Conservation (phyloP, 306 rosid species). For the Amphicarpaea edgeworthii region DNA sequence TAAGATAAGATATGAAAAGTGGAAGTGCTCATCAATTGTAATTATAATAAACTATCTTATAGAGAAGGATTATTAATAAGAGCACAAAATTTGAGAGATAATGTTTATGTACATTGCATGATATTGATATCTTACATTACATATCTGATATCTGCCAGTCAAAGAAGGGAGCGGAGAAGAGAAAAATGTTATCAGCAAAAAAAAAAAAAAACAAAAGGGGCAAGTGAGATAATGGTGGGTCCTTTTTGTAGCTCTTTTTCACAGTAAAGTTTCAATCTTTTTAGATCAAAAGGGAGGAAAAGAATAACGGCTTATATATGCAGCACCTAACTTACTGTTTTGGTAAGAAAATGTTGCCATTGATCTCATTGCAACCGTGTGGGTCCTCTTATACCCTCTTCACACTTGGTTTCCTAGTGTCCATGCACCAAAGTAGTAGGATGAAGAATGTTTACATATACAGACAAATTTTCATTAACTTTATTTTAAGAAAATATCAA, state of each 20-base stretch:
- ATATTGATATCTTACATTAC: constrained; percentile 17
- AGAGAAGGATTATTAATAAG: background rate
- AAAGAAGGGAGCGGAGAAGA: constrained; percentile 47
- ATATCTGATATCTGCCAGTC: constrained; percentile 35
- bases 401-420: constrained; percentile 51
- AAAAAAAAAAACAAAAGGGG: constrained; percentile 16
- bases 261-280: constrained; percentile 36
- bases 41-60: constrained; percentile 2
- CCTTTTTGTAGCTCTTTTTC: constrained; percentile 49
- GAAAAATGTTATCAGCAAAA: constrained; percentile 21
- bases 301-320: constrained; percentile 48
- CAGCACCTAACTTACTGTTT: constrained; percentile 42
- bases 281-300: constrained; percentile 43
- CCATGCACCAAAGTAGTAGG: constrained; percentile 41
- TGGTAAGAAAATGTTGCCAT: constrained; percentile 34
- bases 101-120: constrained; percentile 30
- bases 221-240: constrained; percentile 67
- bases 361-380: constrained; percentile 58
- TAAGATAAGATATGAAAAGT: constrained; percentile 28
- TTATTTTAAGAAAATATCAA: background rate
- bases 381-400: constrained; percentile 55
- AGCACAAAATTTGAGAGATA: background rate
- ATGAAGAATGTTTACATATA: constrained; percentile 35
- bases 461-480: background rate
- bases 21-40: constrained; percentile 18